phyloP scores from a whole-genome alignment of 2,329 filamentous ascomycete genomes.

The Pseudocercospora eumusae region DNA sequence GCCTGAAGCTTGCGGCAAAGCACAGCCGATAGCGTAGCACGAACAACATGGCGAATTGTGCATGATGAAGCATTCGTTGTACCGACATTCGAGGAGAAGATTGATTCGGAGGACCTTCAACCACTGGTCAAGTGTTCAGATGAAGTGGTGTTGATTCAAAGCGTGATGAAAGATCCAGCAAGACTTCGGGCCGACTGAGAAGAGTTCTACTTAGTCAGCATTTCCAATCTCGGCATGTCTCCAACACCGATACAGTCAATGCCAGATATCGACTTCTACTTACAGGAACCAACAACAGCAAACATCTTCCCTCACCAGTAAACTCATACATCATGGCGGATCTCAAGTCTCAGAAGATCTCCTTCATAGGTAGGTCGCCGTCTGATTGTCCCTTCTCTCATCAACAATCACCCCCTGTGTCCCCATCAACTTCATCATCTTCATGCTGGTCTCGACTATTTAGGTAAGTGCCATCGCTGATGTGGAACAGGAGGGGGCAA shows the following conservation, averaged over 20 bases:
- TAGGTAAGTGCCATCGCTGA: constrained; percentile 8
- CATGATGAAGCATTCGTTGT: too few relatives aligned
- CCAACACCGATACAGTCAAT: neutral
- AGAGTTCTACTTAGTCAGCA: neutral
- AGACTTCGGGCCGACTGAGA: too few relatives aligned
- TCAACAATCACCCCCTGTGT: neutral
- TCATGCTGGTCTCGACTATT: neutral
- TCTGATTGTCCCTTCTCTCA: neutral
- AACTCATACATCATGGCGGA: constrained; percentile 20
- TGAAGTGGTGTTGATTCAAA: too few relatives aligned
- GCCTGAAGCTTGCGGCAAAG: neutral
- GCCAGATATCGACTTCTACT: neutral
- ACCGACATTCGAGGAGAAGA: too few relatives aligned
- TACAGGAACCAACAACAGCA: neutral
- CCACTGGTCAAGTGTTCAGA: too few relatives aligned
- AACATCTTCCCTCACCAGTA: neutral
- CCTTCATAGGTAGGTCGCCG: constrained; percentile 31
- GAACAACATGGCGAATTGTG: too few relatives aligned
- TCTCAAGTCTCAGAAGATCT: constrained; percentile 29
- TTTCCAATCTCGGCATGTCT: neutral
- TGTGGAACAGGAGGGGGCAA: constrained; percentile 32
- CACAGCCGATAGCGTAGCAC: neutral
- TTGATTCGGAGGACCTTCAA: too few relatives aligned
- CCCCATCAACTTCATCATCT: neutral
- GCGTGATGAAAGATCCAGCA: too few relatives aligned